A percentile compares a stretch with the other conserved stretches of the same genome.
phyloP scores from a whole-genome alignment of 1,284 basidiomycete genomes.

The Cutaneotrichosporon sp. region DNA sequence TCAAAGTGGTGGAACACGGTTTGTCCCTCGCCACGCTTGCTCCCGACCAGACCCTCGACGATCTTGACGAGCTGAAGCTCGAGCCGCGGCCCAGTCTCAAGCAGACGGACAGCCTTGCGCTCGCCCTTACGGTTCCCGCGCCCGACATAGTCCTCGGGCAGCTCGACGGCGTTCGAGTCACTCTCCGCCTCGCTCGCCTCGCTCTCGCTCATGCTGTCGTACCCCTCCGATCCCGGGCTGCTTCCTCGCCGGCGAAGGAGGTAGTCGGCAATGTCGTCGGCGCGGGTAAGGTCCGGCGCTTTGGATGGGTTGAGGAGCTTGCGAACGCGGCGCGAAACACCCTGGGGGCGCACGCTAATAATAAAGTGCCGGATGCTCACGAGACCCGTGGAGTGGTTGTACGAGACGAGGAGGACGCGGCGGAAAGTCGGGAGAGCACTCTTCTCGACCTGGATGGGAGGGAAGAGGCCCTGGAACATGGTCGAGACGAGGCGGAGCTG shows the following conservation, averaged over 20 bases:
- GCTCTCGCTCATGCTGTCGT: slow-evolving; percentile 70
- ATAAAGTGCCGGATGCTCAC: slow-evolving; percentile 93
- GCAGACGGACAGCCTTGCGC: slow-evolving; percentile 83
- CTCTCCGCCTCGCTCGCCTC: slow-evolving; percentile 70
- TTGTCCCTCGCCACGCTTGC: slow-evolving; percentile 64
- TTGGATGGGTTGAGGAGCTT: slow-evolving; percentile 65
- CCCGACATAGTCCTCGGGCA: slow-evolving; percentile 91
- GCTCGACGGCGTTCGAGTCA: slow-evolving; percentile 67
- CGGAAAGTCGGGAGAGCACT: slow-evolving; percentile 81
- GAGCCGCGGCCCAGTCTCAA: slow-evolving; percentile 94
- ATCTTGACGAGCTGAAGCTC: slow-evolving; percentile 93
- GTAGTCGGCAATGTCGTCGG: slow-evolving; percentile 95
- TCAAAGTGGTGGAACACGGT: slow-evolving; percentile 91
- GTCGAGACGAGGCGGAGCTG: slow-evolving; percentile 57
- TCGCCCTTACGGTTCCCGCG: slow-evolving; percentile 88
- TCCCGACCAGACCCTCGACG: slow-evolving; percentile 83
- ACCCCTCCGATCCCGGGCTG: slow-evolving; percentile 61
- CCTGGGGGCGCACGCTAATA: slow-evolving; percentile 92
- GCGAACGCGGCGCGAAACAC: slow-evolving; percentile 88
- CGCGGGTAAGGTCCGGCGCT: slow-evolving; percentile 69
- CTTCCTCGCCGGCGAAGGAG: slow-evolving; percentile 64
- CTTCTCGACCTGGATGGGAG: slow-evolving; percentile 60
- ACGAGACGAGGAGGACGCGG: slow-evolving; percentile 88
- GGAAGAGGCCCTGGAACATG: slow-evolving; percentile 59
- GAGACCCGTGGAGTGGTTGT: slow-evolving; percentile 80